Percentiles rank a stretch among this genome's conserved stretches.
These are phyloP conservation scores for Bipolaris bicolor DNA, from an alignment of 2,329 filamentous ascomycete species.

Conservation along the genomic window DNA sequence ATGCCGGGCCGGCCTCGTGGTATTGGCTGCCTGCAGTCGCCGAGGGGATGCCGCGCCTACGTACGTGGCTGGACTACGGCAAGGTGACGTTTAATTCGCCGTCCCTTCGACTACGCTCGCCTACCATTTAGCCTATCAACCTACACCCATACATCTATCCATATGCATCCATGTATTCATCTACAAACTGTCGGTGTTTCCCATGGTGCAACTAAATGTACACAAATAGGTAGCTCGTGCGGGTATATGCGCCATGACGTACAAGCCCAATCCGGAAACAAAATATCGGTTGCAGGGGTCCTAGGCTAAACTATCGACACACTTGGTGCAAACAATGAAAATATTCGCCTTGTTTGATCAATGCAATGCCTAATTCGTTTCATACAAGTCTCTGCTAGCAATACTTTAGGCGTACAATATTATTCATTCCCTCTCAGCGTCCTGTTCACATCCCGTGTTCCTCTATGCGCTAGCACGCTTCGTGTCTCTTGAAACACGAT, in stretches of 20 bases:
- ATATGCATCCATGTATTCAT: neutral
- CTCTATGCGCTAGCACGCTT: neutral
- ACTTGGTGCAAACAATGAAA: neutral
- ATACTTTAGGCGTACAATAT: neutral
- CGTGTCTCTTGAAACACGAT: too few species aligned
- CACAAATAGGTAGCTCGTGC: neutral
- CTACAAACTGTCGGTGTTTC: too few species aligned
- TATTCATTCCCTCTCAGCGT: slow-evolving; percentile 5
- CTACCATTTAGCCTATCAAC: neutral
- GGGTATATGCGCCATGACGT: neutral
- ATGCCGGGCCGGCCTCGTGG: slow-evolving; percentile 15
- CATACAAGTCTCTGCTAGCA: neutral
- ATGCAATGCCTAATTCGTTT: slow-evolving; percentile 1
- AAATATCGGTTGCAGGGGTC: neutral
- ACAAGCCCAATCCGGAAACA: neutral
- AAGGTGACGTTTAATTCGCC: neutral
- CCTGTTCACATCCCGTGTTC: neutral
- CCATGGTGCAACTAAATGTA: neutral
- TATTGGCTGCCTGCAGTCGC: slow-evolving; percentile 8
- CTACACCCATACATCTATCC: neutral
- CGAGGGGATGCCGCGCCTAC: slow-evolving; percentile 13
- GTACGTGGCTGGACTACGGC: slow-evolving; percentile 9
- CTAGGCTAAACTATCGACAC: neutral
- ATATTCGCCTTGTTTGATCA: neutral
- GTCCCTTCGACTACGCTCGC: neutral